Conservation (phyloP, 257 asterid species). For the Solanum rostratum region DNA sequence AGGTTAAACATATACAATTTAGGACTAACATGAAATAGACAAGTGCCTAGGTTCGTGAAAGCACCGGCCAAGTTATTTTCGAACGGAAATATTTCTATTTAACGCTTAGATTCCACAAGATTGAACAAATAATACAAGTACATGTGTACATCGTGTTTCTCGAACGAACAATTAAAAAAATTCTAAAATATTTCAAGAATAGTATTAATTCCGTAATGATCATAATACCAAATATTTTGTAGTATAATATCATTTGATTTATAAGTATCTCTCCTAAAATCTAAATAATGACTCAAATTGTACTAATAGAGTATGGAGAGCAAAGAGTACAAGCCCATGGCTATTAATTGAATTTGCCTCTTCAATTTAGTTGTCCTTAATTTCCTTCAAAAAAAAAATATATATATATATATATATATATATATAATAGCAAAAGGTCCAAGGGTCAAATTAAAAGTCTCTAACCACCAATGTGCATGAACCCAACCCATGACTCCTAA, state of each 20-base stretch:
- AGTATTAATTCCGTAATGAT: background rate
- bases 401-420: too few relatives aligned
- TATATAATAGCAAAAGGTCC: background rate
- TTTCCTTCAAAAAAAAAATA: too few relatives aligned
- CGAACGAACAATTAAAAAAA: background rate
- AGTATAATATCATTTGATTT: too few relatives aligned
- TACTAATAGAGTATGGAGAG: too few relatives aligned
- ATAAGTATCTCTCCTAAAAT: too few relatives aligned
- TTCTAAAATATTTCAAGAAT: background rate
- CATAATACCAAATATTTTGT: background rate
- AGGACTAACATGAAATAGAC: background rate
- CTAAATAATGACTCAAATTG: too few relatives aligned
- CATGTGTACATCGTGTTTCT: background rate
- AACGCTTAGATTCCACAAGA: background rate
- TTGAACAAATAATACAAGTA: background rate
- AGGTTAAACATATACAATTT: background rate
- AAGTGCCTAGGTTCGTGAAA: background rate
- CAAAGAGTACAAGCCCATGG: too few relatives aligned
- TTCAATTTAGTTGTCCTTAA: too few relatives aligned
- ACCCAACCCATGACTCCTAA: background rate
- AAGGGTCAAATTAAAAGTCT: background rate
- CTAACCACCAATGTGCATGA: conserved; percentile 7
- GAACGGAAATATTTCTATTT: background rate
- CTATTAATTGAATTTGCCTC: too few relatives aligned
- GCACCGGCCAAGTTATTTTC: background rate